Percentiles rank a stretch among this genome's conserved stretches.
phyloP scores from a whole-genome alignment of 441 rosid species.

The Pelargonium fulgidum region DNA sequence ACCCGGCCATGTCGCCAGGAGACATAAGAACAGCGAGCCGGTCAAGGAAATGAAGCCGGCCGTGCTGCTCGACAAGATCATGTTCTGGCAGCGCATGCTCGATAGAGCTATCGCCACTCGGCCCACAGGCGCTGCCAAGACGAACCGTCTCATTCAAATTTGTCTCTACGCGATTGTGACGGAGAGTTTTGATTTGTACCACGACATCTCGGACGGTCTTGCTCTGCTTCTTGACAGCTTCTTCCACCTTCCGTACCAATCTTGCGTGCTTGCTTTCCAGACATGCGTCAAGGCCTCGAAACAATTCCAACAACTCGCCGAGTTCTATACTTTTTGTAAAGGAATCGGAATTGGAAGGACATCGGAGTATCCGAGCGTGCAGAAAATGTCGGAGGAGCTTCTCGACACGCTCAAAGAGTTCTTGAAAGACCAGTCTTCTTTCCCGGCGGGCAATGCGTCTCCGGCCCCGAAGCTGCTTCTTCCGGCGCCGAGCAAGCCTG shows the following conservation, averaged over 20 bases:
- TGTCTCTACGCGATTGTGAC: constrained; percentile 45
- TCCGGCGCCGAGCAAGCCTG: constrained; percentile 10
- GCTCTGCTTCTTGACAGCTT: constrained; percentile 59
- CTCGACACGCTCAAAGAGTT: constrained; percentile 66
- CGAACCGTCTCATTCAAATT: constrained; percentile 42
- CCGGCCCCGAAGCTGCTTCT: constrained; percentile 26
- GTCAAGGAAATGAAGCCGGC: too few species aligned
- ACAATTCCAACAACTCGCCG: constrained; percentile 59
- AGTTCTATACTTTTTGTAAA: constrained; percentile 50
- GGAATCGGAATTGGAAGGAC: constrained; percentile 51
- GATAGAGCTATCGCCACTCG: constrained; percentile 57
- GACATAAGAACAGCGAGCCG: too few species aligned
- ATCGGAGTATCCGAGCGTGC: constrained; percentile 73
- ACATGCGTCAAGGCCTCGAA: constrained; percentile 56
- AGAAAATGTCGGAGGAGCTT: constrained; percentile 62
- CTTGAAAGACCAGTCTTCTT: constrained; percentile 61
- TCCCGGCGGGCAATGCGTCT: constrained; percentile 30
- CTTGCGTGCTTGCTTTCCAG: constrained; percentile 58
- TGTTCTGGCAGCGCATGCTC: constrained; percentile 66
- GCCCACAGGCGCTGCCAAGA: constrained; percentile 60
- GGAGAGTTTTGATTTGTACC: constrained; percentile 79
- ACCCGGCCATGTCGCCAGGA: too few species aligned
- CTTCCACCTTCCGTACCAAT: constrained; percentile 61
- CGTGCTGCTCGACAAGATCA: constrained; percentile 50
- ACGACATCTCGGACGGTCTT: constrained; percentile 61